Evolutionary conservation across 495 filamentous ascomycete species (phyloP).

Genomic region (Aspergillus diversus): DNA sequence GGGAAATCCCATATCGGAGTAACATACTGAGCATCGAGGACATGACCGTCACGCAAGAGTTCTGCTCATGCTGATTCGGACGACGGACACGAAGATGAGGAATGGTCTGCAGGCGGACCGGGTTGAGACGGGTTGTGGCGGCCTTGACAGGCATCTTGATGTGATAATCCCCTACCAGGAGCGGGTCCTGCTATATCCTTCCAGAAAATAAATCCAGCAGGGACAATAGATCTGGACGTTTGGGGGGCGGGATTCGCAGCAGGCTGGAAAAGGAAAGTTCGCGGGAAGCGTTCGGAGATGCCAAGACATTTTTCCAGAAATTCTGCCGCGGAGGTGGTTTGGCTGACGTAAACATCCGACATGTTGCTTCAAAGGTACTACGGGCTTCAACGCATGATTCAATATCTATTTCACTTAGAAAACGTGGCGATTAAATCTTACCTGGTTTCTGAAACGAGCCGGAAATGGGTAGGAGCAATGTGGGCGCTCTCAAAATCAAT

Average conservation of each 20-base stretch:
- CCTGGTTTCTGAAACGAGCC: not conserved
- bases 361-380: not conserved
- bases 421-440: too few species aligned
- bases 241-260: constrained; percentile 41
- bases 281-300: constrained; percentile 27
- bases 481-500: constrained; percentile 23
- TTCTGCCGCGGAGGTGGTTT: constrained; percentile 44
- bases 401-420: too few species aligned
- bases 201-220: not conserved
- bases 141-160: constrained; percentile 56
- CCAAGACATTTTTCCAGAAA: constrained; percentile 32
- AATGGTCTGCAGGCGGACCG: constrained; percentile 86
- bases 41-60: constrained; percentile 86
- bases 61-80: constrained; percentile 73
- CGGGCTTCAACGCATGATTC: too few species aligned
- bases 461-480: constrained; percentile 34
- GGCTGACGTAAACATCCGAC: constrained; percentile 38
- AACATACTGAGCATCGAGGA: constrained; percentile 82
- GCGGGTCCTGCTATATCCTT: not conserved
- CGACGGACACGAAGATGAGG: constrained; percentile 79
- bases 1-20: not conserved
- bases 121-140: constrained; percentile 52
- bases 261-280: constrained; percentile 28
- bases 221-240: too few species aligned
- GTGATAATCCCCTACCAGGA: not conserved